These are phyloP conservation scores for Rhizopogon roseolus DNA, from an alignment of 768 basidiomycete species.

Conservation along the genomic window DNA sequence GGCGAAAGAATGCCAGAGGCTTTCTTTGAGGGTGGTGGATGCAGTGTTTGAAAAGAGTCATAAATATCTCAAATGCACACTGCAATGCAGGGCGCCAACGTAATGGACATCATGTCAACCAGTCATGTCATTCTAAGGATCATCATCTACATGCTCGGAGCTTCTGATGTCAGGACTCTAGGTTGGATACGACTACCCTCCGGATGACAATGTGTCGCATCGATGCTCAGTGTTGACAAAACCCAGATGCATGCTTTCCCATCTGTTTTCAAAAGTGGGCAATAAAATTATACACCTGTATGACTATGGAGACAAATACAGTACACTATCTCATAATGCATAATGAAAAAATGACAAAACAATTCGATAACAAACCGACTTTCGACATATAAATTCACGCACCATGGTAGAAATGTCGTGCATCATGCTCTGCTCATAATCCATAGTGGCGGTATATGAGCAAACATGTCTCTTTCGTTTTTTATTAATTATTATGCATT, in stretches of 20 bases:
- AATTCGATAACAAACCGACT: no score
- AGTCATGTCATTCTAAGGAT: slow-evolving; percentile 5
- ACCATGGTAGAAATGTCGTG: no score
- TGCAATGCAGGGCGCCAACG: slow-evolving; percentile 16
- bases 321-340: no score
- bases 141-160: neutral
- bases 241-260: slow-evolving; percentile 20
- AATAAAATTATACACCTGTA: slow-evolving; percentile 27
- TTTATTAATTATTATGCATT: no score
- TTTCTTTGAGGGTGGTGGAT: slow-evolving; percentile 21
- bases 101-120: slow-evolving; percentile 17
- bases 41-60: slow-evolving; percentile 3
- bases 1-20: slow-evolving; percentile 20
- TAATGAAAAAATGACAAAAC: no score
- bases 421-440: no score
- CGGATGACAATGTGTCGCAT: slow-evolving; percentile 15
- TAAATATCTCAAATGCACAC: neutral
- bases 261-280: slow-evolving; percentile 26
- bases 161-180: neutral
- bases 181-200: slow-evolving; percentile 26
- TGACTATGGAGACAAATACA: slow-evolving; percentile 32
- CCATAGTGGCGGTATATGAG: no score
- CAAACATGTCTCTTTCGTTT: no score
- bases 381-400: no score
- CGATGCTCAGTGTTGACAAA: neutral